Conservation (phyloP, 2,329 filamentous ascomycete genomes). For the Phaeosphaeria sp. region DNA sequence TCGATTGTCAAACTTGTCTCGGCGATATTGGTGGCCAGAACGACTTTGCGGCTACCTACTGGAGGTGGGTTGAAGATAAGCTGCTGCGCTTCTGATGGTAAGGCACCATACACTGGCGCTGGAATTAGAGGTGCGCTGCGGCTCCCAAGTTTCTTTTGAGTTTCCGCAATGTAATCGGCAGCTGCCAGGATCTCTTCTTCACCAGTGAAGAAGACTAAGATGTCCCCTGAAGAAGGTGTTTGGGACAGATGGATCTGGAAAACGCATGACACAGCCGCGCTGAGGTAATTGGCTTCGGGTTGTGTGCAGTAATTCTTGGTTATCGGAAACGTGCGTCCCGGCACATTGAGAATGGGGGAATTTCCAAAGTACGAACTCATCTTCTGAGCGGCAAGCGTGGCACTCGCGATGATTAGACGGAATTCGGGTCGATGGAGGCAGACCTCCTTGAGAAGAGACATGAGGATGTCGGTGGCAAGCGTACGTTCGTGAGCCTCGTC, state of each 20-base stretch:
- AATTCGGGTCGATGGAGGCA: slow-evolving; percentile 82
- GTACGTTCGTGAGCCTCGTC: slow-evolving; percentile 97
- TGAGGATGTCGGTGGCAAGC: slow-evolving; percentile 86
- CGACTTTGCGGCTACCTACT: slow-evolving; percentile 82
- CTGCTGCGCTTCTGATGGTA: slow-evolving; percentile 87
- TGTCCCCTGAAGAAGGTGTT: slow-evolving; percentile 71
- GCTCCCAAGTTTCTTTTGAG: slow-evolving; percentile 81
- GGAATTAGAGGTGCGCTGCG: slow-evolving; percentile 87
- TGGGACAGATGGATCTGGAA: slow-evolving; percentile 95
- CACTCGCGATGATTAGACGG: slow-evolving; percentile 89
- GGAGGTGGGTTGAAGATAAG: slow-evolving; percentile 97
- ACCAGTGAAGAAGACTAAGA: slow-evolving; percentile 92
- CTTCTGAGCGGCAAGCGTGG: slow-evolving; percentile 92
- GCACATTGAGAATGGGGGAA: slow-evolving; percentile 92
- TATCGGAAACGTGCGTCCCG: slow-evolving; percentile 85
- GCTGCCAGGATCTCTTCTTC: slow-evolving; percentile 95
- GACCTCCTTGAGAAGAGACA: slow-evolving; percentile 88
- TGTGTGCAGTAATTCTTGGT: slow-evolving; percentile 90
- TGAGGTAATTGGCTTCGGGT: slow-evolving; percentile 92
- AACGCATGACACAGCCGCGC: slow-evolving; percentile 87
- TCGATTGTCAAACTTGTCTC: slow-evolving; percentile 96
- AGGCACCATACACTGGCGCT: slow-evolving; percentile 91
- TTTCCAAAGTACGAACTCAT: slow-evolving; percentile 93
- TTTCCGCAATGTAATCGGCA: slow-evolving; percentile 83
- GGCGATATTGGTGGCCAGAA: slow-evolving; percentile 95